These are phyloP conservation scores for Hypoxylon rickii DNA, from an alignment of 495 filamentous ascomycete genomes.

Conservation along the genomic window DNA sequence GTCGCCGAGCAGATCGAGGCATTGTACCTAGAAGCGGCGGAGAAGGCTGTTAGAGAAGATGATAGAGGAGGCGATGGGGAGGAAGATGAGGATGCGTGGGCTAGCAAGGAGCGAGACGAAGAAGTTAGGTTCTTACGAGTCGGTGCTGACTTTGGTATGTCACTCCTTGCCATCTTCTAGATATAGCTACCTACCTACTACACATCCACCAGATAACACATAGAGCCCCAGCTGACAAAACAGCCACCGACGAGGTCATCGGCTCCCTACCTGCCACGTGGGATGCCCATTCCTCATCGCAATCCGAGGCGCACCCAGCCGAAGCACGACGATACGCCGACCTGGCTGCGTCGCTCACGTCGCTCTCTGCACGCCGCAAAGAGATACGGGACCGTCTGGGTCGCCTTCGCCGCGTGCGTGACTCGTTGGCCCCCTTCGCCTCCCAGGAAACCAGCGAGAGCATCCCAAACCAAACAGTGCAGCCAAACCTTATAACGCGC, in stretches of 20 bases:
- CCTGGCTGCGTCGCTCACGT: slow-evolving; percentile 55
- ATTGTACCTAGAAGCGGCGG: slow-evolving; percentile 65
- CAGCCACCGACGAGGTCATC: slow-evolving; percentile 49
- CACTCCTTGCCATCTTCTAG: background rate
- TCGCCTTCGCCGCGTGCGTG: slow-evolving; percentile 59
- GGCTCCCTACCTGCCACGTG: slow-evolving; percentile 50
- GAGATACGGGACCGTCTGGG: slow-evolving; percentile 59
- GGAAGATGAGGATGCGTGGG: slow-evolving; percentile 43
- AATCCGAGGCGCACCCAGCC: slow-evolving; percentile 37
- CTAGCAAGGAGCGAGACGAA: slow-evolving; percentile 38
- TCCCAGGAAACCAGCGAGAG: background rate
- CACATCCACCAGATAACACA: too few species aligned
- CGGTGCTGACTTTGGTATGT: slow-evolving; percentile 47
- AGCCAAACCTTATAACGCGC: slow-evolving; percentile 75
- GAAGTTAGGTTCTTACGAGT: slow-evolving; percentile 39
- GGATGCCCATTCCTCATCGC: slow-evolving; percentile 37
- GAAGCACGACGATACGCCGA: slow-evolving; percentile 57
- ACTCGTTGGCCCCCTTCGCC: slow-evolving; percentile 62
- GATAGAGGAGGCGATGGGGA: slow-evolving; percentile 51
- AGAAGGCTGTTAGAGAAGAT: slow-evolving; percentile 42
- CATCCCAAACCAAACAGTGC: slow-evolving; percentile 49
- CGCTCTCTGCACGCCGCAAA: slow-evolving; percentile 57
- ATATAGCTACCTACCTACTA: too few species aligned
- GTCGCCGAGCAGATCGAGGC: slow-evolving; percentile 81
- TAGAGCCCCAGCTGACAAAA: background rate